Conservation (phyloP, 2,329 filamentous ascomycete genomes). For the Penicillium sp. region DNA sequence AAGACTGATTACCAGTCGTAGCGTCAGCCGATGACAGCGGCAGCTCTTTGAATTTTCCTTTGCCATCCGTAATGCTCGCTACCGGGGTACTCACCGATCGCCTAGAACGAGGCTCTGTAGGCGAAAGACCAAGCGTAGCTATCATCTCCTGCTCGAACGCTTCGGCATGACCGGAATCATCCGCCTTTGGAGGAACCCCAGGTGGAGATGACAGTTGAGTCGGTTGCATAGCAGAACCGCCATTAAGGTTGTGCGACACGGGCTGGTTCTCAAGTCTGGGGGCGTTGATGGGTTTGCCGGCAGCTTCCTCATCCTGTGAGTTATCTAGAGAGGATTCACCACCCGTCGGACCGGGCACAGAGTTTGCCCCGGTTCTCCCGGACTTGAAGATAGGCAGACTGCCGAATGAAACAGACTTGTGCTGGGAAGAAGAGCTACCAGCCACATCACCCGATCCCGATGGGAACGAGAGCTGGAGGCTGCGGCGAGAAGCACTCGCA, state of each 20-base stretch:
- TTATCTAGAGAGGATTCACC: constrained; percentile 3
- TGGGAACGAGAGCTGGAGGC: constrained; percentile 21
- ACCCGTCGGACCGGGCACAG: constrained; percentile 3
- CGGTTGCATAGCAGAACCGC: neutral
- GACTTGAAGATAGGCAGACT: constrained; percentile 26
- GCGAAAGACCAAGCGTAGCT: constrained; percentile 23
- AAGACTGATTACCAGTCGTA: neutral
- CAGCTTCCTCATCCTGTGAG: constrained; percentile 6
- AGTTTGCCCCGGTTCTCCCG: constrained; percentile 5
- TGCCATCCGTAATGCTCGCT: neutral
- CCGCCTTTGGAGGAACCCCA: neutral
- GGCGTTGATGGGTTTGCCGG: constrained; percentile 9
- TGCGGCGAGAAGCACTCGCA: constrained; percentile 26
- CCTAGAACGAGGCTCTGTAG: constrained; percentile 9
- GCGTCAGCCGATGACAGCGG: neutral
- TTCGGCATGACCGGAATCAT: constrained; percentile 6
- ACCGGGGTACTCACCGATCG: constrained; percentile 4
- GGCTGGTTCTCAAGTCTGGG: constrained; percentile 5
- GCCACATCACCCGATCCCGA: constrained; percentile 11
- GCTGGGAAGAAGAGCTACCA: constrained; percentile 18
- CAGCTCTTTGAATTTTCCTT: neutral
- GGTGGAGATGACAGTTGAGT: neutral
- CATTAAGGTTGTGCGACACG: neutral
- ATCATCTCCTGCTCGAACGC: constrained; percentile 25
- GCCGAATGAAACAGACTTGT: constrained; percentile 25